phyloP scores from a whole-genome alignment of 768 basidiomycete genomes.

The Gloeopeniophorella convolvens region DNA sequence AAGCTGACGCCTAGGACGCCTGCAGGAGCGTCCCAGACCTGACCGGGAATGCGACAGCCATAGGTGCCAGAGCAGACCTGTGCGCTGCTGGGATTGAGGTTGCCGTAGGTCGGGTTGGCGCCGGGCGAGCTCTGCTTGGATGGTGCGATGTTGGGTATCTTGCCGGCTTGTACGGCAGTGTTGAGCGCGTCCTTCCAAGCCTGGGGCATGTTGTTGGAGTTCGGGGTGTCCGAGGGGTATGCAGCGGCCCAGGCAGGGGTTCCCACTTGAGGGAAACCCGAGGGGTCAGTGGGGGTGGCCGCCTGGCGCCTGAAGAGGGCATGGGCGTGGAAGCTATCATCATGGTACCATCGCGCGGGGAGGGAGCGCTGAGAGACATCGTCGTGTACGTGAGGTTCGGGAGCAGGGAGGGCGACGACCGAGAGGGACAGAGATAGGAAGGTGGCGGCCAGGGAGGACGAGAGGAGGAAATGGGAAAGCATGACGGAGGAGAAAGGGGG shows the following conservation, averaged over 20 bases:
- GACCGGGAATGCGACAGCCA: conserved; percentile 26
- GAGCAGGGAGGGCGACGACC: conserved; percentile 10
- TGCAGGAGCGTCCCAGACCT: conserved; percentile 35
- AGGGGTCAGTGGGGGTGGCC: not conserved
- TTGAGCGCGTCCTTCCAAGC: conserved; percentile 38
- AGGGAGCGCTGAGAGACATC: conserved; percentile 11
- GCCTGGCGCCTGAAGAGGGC: conserved; percentile 24
- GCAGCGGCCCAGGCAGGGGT: conserved; percentile 28
- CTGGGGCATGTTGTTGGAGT: conserved; percentile 28
- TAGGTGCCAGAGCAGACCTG: conserved; percentile 34
- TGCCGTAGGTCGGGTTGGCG: conserved; percentile 19
- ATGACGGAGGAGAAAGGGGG: not conserved
- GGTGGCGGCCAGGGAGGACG: conserved; percentile 1
- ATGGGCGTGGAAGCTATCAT: conserved; percentile 22
- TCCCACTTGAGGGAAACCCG: conserved; percentile 20
- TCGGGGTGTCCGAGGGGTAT: conserved; percentile 30
- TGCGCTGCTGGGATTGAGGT: conserved; percentile 20
- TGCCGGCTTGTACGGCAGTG: conserved; percentile 28
- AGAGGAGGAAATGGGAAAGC: not conserved
- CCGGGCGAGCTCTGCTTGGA: conserved; percentile 24
- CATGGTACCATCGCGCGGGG: conserved; percentile 25
- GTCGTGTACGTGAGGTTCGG: not conserved
- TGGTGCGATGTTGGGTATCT: conserved; percentile 32
- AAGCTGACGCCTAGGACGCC: conserved; percentile 32
- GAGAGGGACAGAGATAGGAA: not conserved